These are phyloP conservation scores for Zygosaccharomyces bisporus DNA, from an alignment of 805 yeast genomes.

Conservation along the genomic window DNA sequence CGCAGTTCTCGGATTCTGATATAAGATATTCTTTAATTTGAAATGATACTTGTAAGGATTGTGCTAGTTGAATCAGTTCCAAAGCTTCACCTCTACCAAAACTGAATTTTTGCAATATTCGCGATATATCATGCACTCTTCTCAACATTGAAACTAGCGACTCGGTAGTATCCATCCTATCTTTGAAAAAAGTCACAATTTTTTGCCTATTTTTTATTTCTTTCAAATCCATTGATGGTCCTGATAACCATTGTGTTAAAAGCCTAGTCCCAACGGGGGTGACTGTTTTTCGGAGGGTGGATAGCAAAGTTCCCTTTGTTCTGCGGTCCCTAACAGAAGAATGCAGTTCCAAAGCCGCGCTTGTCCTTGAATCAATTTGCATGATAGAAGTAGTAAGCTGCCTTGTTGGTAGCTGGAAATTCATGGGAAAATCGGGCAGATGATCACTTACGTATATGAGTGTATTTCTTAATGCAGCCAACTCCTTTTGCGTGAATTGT, in stretches of 20 bases:
- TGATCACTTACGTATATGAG: constrained; percentile 69
- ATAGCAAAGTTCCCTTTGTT: constrained; percentile 64
- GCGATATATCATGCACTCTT: constrained; percentile 52
- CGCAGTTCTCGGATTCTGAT: constrained; percentile 21
- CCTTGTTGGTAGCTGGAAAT: constrained; percentile 63
- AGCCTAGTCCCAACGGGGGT: constrained; percentile 80
- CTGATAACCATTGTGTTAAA: constrained; percentile 75
- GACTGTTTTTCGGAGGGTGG: constrained; percentile 66
- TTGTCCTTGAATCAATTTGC: constrained; percentile 78
- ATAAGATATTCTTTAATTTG: constrained; percentile 18
- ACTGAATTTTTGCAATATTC: constrained; percentile 56
- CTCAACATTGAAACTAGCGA: constrained; percentile 39
- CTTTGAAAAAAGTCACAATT: constrained; percentile 44
- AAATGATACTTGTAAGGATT: constrained; percentile 38
- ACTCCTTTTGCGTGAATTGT: constrained; percentile 44
- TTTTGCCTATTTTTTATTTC: constrained; percentile 57
- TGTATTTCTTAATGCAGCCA: constrained; percentile 58
- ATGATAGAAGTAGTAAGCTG: constrained; percentile 50
- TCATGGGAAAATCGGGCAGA: constrained; percentile 61
- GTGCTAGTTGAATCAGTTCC: constrained; percentile 44
- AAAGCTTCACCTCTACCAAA: constrained; percentile 45
- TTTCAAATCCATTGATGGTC: constrained; percentile 62
- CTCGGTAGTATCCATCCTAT: constrained; percentile 31
- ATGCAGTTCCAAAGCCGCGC: constrained; percentile 70
- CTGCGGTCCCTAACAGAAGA: constrained; percentile 54